A percentile compares a stretch with the other conserved stretches of the same genome.
Evolutionary conservation across 495 filamentous ascomycete genomes (phyloP).

Genomic region (Xylaria cubensis): DNA sequence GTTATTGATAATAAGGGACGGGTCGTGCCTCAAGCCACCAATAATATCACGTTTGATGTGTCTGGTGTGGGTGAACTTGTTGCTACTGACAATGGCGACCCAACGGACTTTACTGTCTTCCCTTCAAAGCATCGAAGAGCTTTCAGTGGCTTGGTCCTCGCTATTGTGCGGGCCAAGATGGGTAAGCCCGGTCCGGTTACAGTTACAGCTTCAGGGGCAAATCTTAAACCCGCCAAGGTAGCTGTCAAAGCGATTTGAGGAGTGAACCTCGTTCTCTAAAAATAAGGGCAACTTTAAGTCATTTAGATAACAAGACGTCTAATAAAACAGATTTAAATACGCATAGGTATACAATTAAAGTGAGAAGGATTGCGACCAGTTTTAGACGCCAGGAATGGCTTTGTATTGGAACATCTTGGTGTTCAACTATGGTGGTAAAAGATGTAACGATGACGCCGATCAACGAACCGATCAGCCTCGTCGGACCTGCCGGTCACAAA

Average conservation of each 20-base stretch:
- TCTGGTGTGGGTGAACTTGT: constrained; percentile 44
- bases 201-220: constrained; percentile 39
- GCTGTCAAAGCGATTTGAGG: background rate
- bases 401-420: background rate
- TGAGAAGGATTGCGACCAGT: background rate
- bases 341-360: background rate
- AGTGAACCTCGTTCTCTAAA: background rate
- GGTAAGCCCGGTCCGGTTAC: constrained; percentile 36
- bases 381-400: background rate
- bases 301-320: background rate
- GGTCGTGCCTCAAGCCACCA: background rate
- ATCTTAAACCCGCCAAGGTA: constrained; percentile 29
- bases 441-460: background rate
- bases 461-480: background rate
- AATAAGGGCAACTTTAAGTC: background rate
- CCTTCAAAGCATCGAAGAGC: constrained; percentile 45
- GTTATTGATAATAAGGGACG: constrained; percentile 22
- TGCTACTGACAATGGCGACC: constrained; percentile 51
- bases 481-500: background rate
- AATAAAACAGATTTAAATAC: background rate
- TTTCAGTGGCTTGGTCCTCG: constrained; percentile 47
- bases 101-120: constrained; percentile 45
- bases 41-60: constrained; percentile 33
- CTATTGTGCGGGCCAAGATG: constrained; percentile 39
- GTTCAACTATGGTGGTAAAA: too few relatives aligned